Base-by-base conservation (phyloP, 129 eudicot species). In the Pseudognaphalium luteoalbum region DNA sequence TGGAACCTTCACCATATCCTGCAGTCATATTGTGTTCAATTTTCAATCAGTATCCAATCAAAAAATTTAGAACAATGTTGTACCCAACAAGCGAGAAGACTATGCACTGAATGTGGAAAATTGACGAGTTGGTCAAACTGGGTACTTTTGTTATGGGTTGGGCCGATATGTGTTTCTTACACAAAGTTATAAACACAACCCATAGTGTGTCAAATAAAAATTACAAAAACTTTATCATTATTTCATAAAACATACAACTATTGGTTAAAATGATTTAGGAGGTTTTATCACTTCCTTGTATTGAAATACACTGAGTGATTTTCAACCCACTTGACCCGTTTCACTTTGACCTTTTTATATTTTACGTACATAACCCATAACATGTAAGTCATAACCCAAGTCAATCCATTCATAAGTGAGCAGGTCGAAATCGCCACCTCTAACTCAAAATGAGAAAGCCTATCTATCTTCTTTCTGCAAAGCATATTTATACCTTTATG, bases 1-100 rank as follows among this genome's bases (percentile, higher is more conserved):
- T 6, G 99, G 97, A 67, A 95, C 89, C 73, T 78, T 87, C 8
- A 29, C 79, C 99, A 95, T 91, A 82, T 95, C 99, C 99, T 95
- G 88, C 80, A 81, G 73, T 73, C 6, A 61, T 17, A 29, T 59
- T 6, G 17, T 56, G 3, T 63, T 74, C 73, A 75, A 66, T 51
- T 72, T 51, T n/a, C 12, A 3, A 34, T 30, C 22, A 19, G 7
- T 19, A 54, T 29, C 19, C 74, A 42, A 20, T 63, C 17, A 34
- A 34, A 71, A 62, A 4, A 0, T 33, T 33, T 14, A 4, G 12
- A 22, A 21, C 28, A 66, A 66, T 66, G 29, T 39, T 33, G 65
- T 66, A 44, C 19, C 10, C 25, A 64, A 63, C 42, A 42, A 44
- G 50, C 14, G 28, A 3, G 65, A 66, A 76, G 60, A 52, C 11